These are phyloP conservation scores for Lactarius tabidus DNA, from an alignment of 768 basidiomycete genomes.

Conservation along the genomic window DNA sequence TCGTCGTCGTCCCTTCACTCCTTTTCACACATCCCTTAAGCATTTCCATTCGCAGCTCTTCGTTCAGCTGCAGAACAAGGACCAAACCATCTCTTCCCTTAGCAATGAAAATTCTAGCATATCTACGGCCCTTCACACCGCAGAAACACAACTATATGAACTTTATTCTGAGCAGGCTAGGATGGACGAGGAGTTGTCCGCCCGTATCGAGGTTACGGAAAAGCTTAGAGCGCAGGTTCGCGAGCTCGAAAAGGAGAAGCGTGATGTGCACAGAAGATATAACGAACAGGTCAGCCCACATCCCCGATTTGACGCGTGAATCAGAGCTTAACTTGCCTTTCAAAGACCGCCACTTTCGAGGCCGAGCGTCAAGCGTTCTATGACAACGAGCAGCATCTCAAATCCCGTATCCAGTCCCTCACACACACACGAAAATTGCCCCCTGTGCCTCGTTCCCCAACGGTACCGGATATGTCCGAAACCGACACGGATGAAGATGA, in stretches of 20 bases:
- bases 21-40: slow-evolving; percentile 17
- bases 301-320: slow-evolving; percentile 16
- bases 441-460: slow-evolving; percentile 32
- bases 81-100: slow-evolving; percentile 59
- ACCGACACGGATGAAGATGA: slow-evolving; percentile 41
- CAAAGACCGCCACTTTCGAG: slow-evolving; percentile 80
- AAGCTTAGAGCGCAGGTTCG: slow-evolving; percentile 77
- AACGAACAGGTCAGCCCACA: slow-evolving; percentile 69
- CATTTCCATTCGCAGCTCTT: slow-evolving; percentile 49
- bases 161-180: slow-evolving; percentile 78
- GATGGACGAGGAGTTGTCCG: slow-evolving; percentile 76
- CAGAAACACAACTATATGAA: slow-evolving; percentile 72
- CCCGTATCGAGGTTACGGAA: slow-evolving; percentile 77
- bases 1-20: slow-evolving; percentile 16
- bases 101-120: slow-evolving; percentile 62
- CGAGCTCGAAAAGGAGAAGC: slow-evolving; percentile 85
- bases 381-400: slow-evolving; percentile 91
- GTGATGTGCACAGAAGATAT: slow-evolving; percentile 76
- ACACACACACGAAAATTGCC: slow-evolving; percentile 58
- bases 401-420: slow-evolving; percentile 82
- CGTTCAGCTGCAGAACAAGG: slow-evolving; percentile 73
- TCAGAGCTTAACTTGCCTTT: neutral
- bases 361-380: slow-evolving; percentile 90
- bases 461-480: slow-evolving; percentile 29
- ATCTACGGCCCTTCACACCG: slow-evolving; percentile 57